Evolutionary conservation across 208 protist species (phyloP).

Genomic region (Trypanosomatidae sp.): DNA sequence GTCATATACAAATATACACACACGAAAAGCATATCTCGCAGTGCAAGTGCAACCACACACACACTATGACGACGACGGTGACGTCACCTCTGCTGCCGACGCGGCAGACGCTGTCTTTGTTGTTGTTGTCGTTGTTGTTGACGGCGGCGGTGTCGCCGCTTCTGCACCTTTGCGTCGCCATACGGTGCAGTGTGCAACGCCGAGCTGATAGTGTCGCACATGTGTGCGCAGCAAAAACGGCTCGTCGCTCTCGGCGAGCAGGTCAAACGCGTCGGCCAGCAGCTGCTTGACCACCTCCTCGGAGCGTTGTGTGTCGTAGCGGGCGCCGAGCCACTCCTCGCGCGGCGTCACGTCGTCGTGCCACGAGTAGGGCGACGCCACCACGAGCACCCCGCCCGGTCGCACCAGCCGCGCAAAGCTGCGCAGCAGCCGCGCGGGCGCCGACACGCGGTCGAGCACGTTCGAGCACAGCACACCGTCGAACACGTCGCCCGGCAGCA

Average conservation of each 20-base stretch:
- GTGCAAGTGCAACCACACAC: too few relatives aligned
- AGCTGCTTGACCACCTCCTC: slow-evolving; percentile 52
- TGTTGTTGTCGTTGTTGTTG: too few relatives aligned
- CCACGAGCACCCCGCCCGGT: slow-evolving; percentile 53
- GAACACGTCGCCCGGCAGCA: slow-evolving; percentile 35
- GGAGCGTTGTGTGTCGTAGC: slow-evolving; percentile 7
- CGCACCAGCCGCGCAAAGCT: slow-evolving; percentile 21
- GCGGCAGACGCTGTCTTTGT: too few relatives aligned
- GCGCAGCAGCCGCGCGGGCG: slow-evolving; percentile 45
- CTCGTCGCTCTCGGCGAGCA: slow-evolving; percentile 61
- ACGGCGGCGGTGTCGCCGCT: not conserved
- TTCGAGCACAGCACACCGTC: slow-evolving; percentile 70
- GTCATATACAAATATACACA: too few relatives aligned
- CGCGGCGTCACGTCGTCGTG: slow-evolving; percentile 45
- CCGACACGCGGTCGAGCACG: slow-evolving; percentile 67
- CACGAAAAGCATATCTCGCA: too few relatives aligned
- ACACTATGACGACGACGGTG: too few relatives aligned
- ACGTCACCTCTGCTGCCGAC: too few relatives aligned
- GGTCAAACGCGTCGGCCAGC: slow-evolving; percentile 47
- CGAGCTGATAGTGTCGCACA: slow-evolving; percentile 76
- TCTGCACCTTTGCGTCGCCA: slow-evolving; percentile 20
- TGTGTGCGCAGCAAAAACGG: slow-evolving; percentile 85
- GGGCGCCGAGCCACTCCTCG: slow-evolving; percentile 62
- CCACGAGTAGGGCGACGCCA: slow-evolving; percentile 82
- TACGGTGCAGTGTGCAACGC: slow-evolving; percentile 71